A percentile compares a stretch with the other conserved stretches of the same genome.
Evolutionary conservation across 352 stramenopile genomes (phyloP).

Genomic region (Globisporangium polare): DNA sequence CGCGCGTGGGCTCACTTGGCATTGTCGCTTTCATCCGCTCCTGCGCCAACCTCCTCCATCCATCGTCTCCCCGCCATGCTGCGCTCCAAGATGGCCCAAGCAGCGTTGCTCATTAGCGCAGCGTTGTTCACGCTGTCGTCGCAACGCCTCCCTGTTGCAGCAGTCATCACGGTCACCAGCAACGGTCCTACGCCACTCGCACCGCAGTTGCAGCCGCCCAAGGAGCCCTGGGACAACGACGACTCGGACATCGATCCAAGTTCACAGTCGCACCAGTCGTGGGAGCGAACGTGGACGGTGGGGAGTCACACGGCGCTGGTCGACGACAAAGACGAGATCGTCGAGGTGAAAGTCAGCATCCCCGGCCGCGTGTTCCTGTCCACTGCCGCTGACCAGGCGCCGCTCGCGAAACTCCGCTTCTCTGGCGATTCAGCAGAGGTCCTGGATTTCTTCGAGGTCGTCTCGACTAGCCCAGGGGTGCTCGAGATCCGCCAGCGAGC

Average conservation of each 20-base stretch:
- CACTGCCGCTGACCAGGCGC: conserved; percentile 18
- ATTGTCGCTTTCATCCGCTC: background rate
- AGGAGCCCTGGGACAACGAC: background rate
- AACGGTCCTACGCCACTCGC: background rate
- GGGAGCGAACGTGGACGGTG: conserved; percentile 39
- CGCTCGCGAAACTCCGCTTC: conserved; percentile 9
- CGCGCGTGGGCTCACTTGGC: background rate
- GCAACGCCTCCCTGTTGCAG: background rate
- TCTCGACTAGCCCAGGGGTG: background rate
- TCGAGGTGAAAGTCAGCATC: conserved; percentile 44
- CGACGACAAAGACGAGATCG: conserved; percentile 20
- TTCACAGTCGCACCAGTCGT: conserved; percentile 24
- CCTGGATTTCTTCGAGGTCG: conserved; percentile 13
- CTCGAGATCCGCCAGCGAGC: conserved; percentile 9
- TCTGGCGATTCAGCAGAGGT: conserved; percentile 9
- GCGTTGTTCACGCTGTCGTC: background rate
- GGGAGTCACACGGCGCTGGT: conserved; percentile 17
- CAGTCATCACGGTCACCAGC: background rate
- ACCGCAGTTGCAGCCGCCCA: background rate
- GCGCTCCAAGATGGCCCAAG: background rate
- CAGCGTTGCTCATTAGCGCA: background rate
- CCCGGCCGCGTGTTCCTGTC: conserved; percentile 59
- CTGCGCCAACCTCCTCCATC: background rate
- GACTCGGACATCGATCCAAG: background rate
- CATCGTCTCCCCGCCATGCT: background rate